phyloP scores from a whole-genome alignment of 2,329 filamentous ascomycete genomes.

The Colletotrichum eremochloae region DNA sequence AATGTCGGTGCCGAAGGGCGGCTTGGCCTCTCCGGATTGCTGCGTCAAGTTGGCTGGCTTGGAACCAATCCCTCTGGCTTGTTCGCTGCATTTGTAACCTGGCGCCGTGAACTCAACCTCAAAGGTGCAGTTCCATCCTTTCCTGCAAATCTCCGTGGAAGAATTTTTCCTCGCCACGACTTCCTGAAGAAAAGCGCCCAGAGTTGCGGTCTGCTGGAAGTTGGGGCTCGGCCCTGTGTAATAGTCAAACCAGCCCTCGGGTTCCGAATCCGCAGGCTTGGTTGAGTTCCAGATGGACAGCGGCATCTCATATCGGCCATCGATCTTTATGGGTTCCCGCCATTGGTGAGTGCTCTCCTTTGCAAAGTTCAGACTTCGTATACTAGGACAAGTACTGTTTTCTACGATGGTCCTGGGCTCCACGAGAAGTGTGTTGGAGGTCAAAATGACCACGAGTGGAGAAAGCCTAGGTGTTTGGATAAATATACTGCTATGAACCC shows the following conservation, averaged over 20 bases:
- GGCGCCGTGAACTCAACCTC: conserved; percentile 51
- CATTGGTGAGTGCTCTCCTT: conserved; percentile 53
- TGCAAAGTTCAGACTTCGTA: conserved; percentile 52
- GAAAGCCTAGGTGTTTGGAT: conserved; percentile 44
- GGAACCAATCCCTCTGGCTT: conserved; percentile 48
- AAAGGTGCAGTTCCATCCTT: conserved; percentile 54
- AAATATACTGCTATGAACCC: conserved; percentile 7
- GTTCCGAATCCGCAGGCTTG: conserved; percentile 43
- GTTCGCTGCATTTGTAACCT: conserved; percentile 53
- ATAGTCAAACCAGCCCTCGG: conserved; percentile 50
- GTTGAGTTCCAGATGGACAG: conserved; percentile 52
- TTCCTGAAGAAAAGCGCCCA: conserved; percentile 47
- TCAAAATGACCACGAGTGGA: conserved; percentile 56
- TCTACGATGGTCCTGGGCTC: conserved; percentile 44
- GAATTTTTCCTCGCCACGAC: conserved; percentile 47
- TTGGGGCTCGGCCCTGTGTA: conserved; percentile 47
- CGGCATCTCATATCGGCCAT: conserved; percentile 48
- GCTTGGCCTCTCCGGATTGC: conserved; percentile 44
- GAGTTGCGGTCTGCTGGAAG: conserved; percentile 47
- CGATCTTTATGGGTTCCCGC: conserved; percentile 49
- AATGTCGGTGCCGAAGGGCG: conserved; percentile 48
- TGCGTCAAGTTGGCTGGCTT: conserved; percentile 44
- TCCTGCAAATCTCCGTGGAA: conserved; percentile 50
- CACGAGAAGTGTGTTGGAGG: conserved; percentile 54
- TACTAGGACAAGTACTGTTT: conserved; percentile 48